Percentiles rank a stretch among this genome's conserved stretches.
Evolutionary conservation across 1,284 basidiomycete species (phyloP).

Genomic region (Rhodotorula sp.): DNA sequence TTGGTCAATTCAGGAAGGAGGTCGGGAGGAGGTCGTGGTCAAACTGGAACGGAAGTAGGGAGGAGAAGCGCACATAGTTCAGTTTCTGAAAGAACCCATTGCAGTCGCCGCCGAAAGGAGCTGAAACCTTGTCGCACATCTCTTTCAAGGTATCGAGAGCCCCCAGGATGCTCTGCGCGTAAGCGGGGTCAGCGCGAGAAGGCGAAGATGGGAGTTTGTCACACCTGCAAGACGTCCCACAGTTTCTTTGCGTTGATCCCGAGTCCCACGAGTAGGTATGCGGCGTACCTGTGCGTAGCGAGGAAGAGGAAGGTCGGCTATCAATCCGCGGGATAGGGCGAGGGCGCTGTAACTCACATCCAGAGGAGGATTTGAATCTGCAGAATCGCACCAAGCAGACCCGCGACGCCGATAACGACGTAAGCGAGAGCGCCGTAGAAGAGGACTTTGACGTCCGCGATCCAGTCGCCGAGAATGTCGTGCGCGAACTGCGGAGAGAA

Average conservation of each 20-base stretch:
- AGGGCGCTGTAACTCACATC: neutral
- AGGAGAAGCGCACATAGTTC: neutral
- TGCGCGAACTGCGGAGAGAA: neutral
- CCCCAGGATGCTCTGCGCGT: neutral
- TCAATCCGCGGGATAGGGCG: neutral
- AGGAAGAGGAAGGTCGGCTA: neutral
- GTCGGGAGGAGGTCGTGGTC: no score
- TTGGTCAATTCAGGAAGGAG: neutral
- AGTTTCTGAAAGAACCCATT: conserved; percentile 6
- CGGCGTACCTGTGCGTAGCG: neutral
- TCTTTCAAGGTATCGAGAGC: neutral
- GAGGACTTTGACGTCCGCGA: conserved; percentile 1
- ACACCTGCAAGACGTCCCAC: conserved; percentile 1
- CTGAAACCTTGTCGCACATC: conserved; percentile 6
- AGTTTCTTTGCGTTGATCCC: neutral
- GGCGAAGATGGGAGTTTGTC: neutral
- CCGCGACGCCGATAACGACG: conserved; percentile 1
- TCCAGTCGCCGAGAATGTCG: conserved; percentile 9
- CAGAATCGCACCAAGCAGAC: conserved; percentile 5
- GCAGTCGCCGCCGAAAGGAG: conserved; percentile 8
- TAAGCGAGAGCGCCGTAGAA: conserved; percentile 13
- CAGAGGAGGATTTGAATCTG: conserved; percentile 13
- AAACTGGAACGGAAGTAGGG: no score
- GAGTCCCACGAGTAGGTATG: conserved; percentile 2
- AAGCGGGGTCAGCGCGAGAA: neutral